Conservation (phyloP, 2,329 filamentous ascomycete species). For the Beauveria australis region DNA sequence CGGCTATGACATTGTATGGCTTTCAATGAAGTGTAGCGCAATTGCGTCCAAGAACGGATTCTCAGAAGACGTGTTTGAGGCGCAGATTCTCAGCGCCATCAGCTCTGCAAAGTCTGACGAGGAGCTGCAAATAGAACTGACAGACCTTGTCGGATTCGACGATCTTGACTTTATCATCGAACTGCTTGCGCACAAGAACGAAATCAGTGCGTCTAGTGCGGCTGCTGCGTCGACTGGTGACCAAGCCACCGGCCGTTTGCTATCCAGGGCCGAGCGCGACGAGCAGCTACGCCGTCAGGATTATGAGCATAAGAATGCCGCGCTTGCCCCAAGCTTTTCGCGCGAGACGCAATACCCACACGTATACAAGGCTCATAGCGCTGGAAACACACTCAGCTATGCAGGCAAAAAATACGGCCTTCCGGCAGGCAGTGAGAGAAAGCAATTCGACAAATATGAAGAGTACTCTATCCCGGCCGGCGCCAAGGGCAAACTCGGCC, state of each 20-base stretch:
- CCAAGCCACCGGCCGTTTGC: constrained; percentile 42
- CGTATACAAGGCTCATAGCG: constrained; percentile 76
- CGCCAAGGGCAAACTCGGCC: constrained; percentile 64
- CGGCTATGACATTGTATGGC: constrained; percentile 58
- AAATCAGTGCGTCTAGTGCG: constrained; percentile 48
- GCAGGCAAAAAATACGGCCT: constrained; percentile 77
- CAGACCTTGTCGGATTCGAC: constrained; percentile 86
- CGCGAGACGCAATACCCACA: constrained; percentile 80
- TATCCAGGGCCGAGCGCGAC: constrained; percentile 71
- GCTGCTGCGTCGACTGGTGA: constrained; percentile 25
- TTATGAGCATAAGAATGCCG: constrained; percentile 70
- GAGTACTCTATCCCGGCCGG: constrained; percentile 82
- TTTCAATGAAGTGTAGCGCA: constrained; percentile 57
- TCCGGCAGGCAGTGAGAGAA: constrained; percentile 64
- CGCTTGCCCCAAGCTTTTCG: constrained; percentile 61
- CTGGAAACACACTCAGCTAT: constrained; percentile 76
- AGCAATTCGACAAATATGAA: constrained; percentile 71
- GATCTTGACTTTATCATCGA: constrained; percentile 91
- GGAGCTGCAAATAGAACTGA: constrained; percentile 82
- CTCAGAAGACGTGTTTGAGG: constrained; percentile 60
- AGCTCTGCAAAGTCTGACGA: constrained; percentile 63
- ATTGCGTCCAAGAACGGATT: constrained; percentile 61
- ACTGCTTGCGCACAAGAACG: constrained; percentile 67
- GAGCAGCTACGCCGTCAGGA: constrained; percentile 70
- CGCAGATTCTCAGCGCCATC: constrained; percentile 69